Conservation (phyloP, 257 asterid genomes). For the Solanum habrochaites region DNA sequence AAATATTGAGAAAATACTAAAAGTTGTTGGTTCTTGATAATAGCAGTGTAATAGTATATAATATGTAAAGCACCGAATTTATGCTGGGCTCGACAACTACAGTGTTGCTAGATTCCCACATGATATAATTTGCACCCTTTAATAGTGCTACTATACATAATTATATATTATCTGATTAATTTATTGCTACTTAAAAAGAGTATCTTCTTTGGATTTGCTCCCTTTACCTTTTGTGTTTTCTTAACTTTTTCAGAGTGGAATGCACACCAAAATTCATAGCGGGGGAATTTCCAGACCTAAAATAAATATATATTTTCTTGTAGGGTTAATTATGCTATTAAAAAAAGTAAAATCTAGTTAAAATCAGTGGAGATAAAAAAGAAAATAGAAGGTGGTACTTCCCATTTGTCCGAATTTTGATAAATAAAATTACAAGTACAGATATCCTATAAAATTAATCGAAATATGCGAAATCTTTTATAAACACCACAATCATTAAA, state of each 20-base stretch:
- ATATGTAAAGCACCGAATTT: background rate
- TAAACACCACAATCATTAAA: background rate
- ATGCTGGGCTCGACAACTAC: background rate
- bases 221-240: slow-evolving; percentile 11
- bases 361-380: background rate
- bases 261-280: background rate
- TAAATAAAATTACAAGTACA: too few species aligned
- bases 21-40: background rate
- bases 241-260: slow-evolving; percentile 7
- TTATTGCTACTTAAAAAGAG: background rate
- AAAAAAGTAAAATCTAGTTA: background rate
- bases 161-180: background rate
- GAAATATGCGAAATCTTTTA: too few species aligned
- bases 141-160: background rate
- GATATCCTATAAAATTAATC: too few species aligned
- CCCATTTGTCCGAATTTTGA: fast-evolving
- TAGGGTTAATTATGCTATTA: background rate
- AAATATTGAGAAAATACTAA: background rate
- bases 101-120: background rate
- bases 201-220: slow-evolving; percentile 22
- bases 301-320: background rate
- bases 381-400: background rate
- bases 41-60: background rate
- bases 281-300: background rate
- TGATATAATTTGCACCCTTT: background rate